Percentiles rank a stretch among this genome's conserved stretches.
phyloP scores from a whole-genome alignment of 2,329 filamentous ascomycete genomes.

The Sporothrix mexicana region DNA sequence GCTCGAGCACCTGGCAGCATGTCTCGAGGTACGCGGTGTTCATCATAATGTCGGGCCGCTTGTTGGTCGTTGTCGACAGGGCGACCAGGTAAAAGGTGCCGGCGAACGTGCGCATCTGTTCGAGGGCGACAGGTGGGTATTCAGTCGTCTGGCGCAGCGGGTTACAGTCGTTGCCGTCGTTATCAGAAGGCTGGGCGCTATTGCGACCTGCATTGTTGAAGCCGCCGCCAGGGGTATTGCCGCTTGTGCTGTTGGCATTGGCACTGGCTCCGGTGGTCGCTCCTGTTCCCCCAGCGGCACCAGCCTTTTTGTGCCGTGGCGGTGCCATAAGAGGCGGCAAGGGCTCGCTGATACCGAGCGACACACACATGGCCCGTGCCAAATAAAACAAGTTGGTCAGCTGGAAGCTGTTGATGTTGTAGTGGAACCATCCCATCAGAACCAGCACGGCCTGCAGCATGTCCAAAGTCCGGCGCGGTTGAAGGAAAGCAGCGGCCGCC shows the following conservation, averaged over 20 bases:
- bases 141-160: neutral
- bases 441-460: slow-evolving; percentile 55
- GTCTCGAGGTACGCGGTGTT: slow-evolving; percentile 52
- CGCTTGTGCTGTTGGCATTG: neutral
- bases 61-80: slow-evolving; percentile 49
- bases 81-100: slow-evolving; percentile 59
- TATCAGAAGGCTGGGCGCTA: neutral
- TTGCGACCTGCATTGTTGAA: neutral
- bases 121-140: slow-evolving; percentile 37
- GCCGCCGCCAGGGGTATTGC: neutral
- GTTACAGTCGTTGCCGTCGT: neutral
- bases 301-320: neutral
- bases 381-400: slow-evolving; percentile 57
- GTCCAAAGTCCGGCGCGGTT: slow-evolving; percentile 53
- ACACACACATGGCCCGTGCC: slow-evolving; percentile 53
- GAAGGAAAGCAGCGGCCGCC: slow-evolving; percentile 48
- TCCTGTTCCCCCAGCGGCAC: neutral
- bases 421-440: slow-evolving; percentile 56
- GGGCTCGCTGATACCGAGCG: slow-evolving; percentile 48
- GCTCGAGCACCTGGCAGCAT: slow-evolving; percentile 52
- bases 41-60: slow-evolving; percentile 56
- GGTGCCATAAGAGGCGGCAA: slow-evolving; percentile 33
- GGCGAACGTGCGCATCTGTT: slow-evolving; percentile 55
- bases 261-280: no score
- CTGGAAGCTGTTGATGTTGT: slow-evolving; percentile 56